Conservation (phyloP, 345 rosid genomes). For the Barbarea vulgaris region DNA sequence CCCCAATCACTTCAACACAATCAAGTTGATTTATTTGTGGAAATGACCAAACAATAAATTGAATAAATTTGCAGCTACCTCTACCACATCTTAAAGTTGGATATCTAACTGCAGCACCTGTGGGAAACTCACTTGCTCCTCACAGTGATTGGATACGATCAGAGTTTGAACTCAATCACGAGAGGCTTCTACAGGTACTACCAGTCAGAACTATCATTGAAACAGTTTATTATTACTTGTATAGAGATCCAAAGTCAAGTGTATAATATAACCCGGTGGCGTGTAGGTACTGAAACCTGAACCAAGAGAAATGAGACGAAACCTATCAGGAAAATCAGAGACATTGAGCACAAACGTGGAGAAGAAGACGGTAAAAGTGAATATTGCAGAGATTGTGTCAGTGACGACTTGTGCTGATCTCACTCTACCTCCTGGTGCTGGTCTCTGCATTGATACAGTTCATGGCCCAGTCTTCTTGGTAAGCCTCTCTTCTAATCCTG, state of each 20-base stretch:
- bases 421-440: constrained; percentile 97
- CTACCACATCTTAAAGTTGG: constrained; percentile 86
- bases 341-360: constrained; percentile 45
- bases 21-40: constrained; percentile 18
- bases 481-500: constrained; percentile 20
- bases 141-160: constrained; percentile 88
- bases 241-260: not conserved
- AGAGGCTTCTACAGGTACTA: constrained; percentile 82
- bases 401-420: constrained; percentile 90
- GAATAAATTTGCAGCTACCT: constrained; percentile 63
- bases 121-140: constrained; percentile 73
- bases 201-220: not conserved
- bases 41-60: constrained; percentile 1
- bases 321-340: constrained; percentile 61
- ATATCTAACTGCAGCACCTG: constrained; percentile 82
- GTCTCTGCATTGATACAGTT: constrained; percentile 83
- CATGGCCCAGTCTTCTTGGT: constrained; percentile 84
- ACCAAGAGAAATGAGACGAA: constrained; percentile 55
- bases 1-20: not conserved
- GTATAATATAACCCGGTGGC: not conserved
- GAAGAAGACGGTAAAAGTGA: constrained; percentile 62
- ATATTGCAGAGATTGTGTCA: constrained; percentile 76
- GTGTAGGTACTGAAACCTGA: constrained; percentile 60
- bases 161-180: constrained; percentile 78
- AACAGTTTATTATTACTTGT: not conserved